These are phyloP conservation scores for Calamus simplicifolius DNA, from an alignment of 176 grass and related monocot species.

Conservation along the genomic window DNA sequence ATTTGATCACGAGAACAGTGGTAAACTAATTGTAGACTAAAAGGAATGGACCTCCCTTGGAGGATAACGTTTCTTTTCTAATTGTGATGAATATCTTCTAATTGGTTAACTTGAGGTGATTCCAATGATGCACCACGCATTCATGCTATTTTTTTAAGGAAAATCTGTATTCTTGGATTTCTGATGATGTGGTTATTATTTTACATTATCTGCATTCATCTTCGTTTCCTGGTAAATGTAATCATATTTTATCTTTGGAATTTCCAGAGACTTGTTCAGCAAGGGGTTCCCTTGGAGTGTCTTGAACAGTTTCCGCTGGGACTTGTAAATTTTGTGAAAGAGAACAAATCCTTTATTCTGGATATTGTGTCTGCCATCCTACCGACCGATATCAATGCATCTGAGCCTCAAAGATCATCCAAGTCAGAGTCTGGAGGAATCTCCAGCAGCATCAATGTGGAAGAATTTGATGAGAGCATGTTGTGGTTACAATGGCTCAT, in stretches of 20 bases:
- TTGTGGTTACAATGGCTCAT: conserved; percentile 88
- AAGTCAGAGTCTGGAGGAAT: conserved; percentile 20
- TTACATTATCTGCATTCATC: neutral
- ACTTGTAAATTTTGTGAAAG: conserved; percentile 29
- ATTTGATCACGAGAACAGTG: no score
- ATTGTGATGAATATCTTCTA: no score
- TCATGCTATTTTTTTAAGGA: no score
- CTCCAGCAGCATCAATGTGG: neutral
- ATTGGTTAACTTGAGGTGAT: no score
- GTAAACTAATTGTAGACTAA: no score
- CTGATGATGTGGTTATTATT: neutral
- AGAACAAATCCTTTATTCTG: conserved; percentile 20
- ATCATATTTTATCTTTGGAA: neutral
- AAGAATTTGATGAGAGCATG: conserved; percentile 38
- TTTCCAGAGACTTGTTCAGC: conserved; percentile 63
- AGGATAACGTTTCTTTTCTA: no score
- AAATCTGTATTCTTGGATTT: no score
- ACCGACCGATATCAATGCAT: conserved; percentile 30
- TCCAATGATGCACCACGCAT: no score
- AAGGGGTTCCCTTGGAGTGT: conserved; percentile 49
- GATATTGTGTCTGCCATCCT: conserved; percentile 40
- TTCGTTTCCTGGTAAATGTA: neutral
- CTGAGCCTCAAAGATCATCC: conserved; percentile 7
- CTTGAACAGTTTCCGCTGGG: conserved; percentile 39
- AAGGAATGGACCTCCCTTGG: no score